A percentile compares a stretch with the other conserved stretches of the same genome.
Conservation (phyloP, 306 rosid genomes). For the Trifolium fragiferum region DNA sequence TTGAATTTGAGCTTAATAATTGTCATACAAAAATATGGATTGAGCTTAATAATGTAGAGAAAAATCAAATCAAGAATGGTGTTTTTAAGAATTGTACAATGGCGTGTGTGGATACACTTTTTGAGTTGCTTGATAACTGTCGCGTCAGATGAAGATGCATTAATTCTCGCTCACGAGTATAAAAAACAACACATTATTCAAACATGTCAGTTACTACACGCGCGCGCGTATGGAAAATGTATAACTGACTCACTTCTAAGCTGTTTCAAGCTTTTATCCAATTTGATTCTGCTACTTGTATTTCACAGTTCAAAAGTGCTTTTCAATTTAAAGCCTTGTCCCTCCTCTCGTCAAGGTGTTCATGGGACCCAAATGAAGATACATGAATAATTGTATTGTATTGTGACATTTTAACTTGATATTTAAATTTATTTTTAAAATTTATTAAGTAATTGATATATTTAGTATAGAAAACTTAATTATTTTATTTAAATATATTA, state of each 20-base stretch:
- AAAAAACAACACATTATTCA: slow-evolving; percentile 3
- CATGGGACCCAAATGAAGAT: slow-evolving; percentile 14
- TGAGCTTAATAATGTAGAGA: neutral
- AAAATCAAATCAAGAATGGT: slow-evolving; percentile 12
- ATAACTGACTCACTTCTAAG: neutral
- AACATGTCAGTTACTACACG: neutral
- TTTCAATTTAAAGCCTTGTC: slow-evolving; percentile 26
- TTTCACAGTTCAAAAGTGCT: slow-evolving; percentile 41
- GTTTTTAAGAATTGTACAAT: neutral
- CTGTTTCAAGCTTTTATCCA: slow-evolving; percentile 42
- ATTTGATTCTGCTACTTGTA: slow-evolving; percentile 43
- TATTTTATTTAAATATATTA: too few species aligned
- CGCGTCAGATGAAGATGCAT: slow-evolving; percentile 58
- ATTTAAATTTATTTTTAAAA: too few species aligned
- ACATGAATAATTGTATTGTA: neutral
- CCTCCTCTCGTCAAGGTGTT: slow-evolving; percentile 16
- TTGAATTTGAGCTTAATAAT: neutral
- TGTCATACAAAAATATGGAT: neutral
- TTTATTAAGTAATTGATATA: too few species aligned
- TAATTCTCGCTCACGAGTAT: slow-evolving; percentile 38
- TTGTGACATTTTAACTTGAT: too few species aligned
- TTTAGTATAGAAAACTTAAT: too few species aligned
- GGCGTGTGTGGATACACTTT: slow-evolving; percentile 40
- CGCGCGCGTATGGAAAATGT: slow-evolving; percentile 19
- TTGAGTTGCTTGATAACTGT: slow-evolving; percentile 50